Base-by-base conservation (phyloP, 208 protist genomes). In the Acanthamoeba royreba region DNA sequence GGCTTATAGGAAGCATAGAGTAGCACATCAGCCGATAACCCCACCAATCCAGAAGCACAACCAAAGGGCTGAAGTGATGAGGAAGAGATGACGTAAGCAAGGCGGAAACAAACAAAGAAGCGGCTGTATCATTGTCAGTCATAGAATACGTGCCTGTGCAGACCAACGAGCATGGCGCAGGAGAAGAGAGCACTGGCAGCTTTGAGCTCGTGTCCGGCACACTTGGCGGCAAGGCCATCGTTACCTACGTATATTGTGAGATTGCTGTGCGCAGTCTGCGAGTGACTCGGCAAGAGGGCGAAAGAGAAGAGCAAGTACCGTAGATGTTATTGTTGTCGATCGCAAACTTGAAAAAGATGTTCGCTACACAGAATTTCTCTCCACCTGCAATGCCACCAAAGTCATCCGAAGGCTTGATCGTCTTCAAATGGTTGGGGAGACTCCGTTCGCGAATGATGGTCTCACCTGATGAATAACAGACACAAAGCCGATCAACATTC, bases 331-430 rank as follows among this genome's bases (percentile, higher is more conserved):
- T 66, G 49, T 92, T 92, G 55, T 92, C 86, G 43, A 92, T 55
- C 28, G 86, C 86, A 45, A 92, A 77, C 86, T 92, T 92, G 42
- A 92, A 92, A 33, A 92, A 92, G 46, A 92, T 92, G 86, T 58
- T 58, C 42, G 86, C 86, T n/a, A 77, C 38, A 47, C 49, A 77
- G 61, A 77, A 92, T 58, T 92, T 92, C 86, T 77, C 55, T 33
- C 86, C 86, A 31, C 86, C 83, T 86, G 45, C 81, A 2, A 89
- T 69, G 53, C 81, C 81, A 47, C 81, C 81, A 61, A 89, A 55
- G 49, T 89, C 35, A 17, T 89, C 33, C 19, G 81, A 55, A n/a
- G 81, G 81, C 38, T 69, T 55, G 46, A 89, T 89, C 35, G 81
- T 89, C 53, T 89, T 89, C 1, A 89, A 25, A 28, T 4, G 19